phyloP scores from a whole-genome alignment of 768 basidiomycete species.

The Pulveroboletus frians region DNA sequence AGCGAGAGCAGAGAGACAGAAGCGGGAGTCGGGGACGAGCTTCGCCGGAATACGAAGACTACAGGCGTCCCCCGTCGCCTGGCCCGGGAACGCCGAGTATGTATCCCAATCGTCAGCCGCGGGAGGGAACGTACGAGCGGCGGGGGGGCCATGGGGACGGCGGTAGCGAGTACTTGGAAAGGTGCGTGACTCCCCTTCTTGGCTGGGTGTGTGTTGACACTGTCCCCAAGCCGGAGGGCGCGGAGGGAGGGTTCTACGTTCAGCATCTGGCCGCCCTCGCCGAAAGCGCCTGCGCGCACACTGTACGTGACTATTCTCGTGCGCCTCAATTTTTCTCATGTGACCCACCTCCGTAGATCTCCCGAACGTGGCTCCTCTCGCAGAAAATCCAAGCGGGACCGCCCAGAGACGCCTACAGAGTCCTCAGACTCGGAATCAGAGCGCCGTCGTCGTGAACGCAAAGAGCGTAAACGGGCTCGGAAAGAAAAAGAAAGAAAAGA shows the following conservation, averaged over 20 bases:
- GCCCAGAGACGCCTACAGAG: slow-evolving; percentile 42
- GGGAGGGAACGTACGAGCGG: slow-evolving; percentile 16
- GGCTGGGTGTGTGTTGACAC: neutral
- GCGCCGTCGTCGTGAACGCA: slow-evolving; percentile 50
- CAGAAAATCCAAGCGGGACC: slow-evolving; percentile 57
- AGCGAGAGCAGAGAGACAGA: slow-evolving; percentile 15
- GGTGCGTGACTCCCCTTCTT: slow-evolving; percentile 37
- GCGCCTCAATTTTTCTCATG: neutral
- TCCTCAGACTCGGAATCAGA: slow-evolving; percentile 52
- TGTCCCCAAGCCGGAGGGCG: slow-evolving; percentile 52
- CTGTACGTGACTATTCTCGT: slow-evolving; percentile 38
- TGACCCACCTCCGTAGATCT: slow-evolving; percentile 39
- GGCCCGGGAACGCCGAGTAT: slow-evolving; percentile 43
- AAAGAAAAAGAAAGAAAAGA: slow-evolving; percentile 9
- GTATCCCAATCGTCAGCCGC: slow-evolving; percentile 42
- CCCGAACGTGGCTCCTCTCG: slow-evolving; percentile 47
- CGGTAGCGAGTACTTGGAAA: slow-evolving; percentile 56
- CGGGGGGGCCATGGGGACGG: slow-evolving; percentile 31
- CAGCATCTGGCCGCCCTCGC: slow-evolving; percentile 81
- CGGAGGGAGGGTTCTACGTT: slow-evolving; percentile 56
- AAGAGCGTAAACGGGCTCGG: slow-evolving; percentile 53
- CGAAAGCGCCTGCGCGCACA: slow-evolving; percentile 56
- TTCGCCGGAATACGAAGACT: slow-evolving; percentile 61
- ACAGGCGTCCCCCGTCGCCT: slow-evolving; percentile 41
- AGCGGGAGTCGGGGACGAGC: slow-evolving; percentile 31